These are phyloP conservation scores for Ascochyta pisi DNA, from an alignment of 2,329 filamentous ascomycete species.

Conservation along the genomic window DNA sequence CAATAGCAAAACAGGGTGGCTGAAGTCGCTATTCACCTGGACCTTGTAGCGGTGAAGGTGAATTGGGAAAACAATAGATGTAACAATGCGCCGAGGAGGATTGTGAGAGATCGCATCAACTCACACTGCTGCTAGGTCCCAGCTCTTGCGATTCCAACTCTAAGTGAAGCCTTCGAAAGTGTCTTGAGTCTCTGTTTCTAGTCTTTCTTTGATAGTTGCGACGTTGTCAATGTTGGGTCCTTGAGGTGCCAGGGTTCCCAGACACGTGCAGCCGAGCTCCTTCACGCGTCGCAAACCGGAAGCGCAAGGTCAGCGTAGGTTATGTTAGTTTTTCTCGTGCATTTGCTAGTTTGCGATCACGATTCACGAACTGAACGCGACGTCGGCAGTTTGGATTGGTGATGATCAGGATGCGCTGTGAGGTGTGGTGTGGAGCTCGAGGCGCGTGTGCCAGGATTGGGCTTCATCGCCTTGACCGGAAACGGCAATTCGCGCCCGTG, in stretches of 20 bases:
- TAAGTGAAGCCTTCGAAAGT: no score
- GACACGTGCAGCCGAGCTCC: conserved; percentile 34
- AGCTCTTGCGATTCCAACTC: not conserved
- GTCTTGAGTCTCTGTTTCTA: not conserved
- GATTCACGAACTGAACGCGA: not conserved
- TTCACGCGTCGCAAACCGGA: conserved; percentile 35
- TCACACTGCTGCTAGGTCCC: conserved; percentile 3
- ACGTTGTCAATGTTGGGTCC: conserved; percentile 19
- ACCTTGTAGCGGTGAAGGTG: not conserved
- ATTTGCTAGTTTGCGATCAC: not conserved
- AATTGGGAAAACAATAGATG: not conserved
- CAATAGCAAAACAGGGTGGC: not conserved
- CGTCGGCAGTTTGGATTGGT: conserved; percentile 13
- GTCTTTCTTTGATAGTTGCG: conserved; percentile 17
- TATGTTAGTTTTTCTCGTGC: not conserved
- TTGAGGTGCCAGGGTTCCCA: conserved; percentile 22
- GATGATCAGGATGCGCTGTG: conserved; percentile 20
- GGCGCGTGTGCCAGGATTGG: conserved; percentile 29
- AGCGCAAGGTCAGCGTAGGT: not conserved
- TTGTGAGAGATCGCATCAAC: not conserved
- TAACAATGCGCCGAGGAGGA: not conserved
- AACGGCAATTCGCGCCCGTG: conserved; percentile 12
- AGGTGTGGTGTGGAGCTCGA: conserved; percentile 17
- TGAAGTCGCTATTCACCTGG: not conserved
- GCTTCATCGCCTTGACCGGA: conserved; percentile 13